phyloP scores from a whole-genome alignment of 2,329 filamentous ascomycete species.

The Teratosphaeria zuluensis region DNA sequence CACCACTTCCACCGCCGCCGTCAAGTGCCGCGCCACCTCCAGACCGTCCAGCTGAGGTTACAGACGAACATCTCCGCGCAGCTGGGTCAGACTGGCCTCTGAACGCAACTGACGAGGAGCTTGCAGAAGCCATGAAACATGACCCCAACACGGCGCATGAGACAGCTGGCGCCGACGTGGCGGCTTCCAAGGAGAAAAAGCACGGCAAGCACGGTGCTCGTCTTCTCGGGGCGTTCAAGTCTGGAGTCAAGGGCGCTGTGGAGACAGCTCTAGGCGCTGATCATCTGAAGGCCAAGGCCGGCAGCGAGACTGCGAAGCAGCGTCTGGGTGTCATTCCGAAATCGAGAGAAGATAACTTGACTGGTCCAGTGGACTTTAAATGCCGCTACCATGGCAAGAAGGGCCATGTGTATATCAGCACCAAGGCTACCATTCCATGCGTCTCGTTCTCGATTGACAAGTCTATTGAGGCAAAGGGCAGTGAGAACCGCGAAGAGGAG shows the following conservation, averaged over 20 bases:
- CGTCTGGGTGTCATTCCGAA: slow-evolving; percentile 60
- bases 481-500: slow-evolving; percentile 39
- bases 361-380: slow-evolving; percentile 68
- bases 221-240: slow-evolving; percentile 58
- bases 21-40: slow-evolving; percentile 35
- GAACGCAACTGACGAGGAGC: slow-evolving; percentile 55
- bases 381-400: slow-evolving; percentile 60
- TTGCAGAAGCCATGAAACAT: slow-evolving; percentile 48
- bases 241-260: slow-evolving; percentile 61
- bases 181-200: slow-evolving; percentile 38
- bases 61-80: slow-evolving; percentile 41
- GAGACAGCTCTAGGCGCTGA: slow-evolving; percentile 63
- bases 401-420: slow-evolving; percentile 62
- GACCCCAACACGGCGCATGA: slow-evolving; percentile 38
- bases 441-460: slow-evolving; percentile 54
- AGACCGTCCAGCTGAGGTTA: slow-evolving; percentile 42
- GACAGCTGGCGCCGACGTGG: slow-evolving; percentile 44
- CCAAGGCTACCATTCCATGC: slow-evolving; percentile 56
- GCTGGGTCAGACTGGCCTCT: slow-evolving; percentile 46
- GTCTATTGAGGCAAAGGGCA: slow-evolving; percentile 37
- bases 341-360: slow-evolving; percentile 32
- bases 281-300: slow-evolving; percentile 55
- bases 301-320: slow-evolving; percentile 55
- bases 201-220: slow-evolving; percentile 40
- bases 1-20: slow-evolving; percentile 59